Conservation (phyloP, 2,329 filamentous ascomycete species). For the Aureobasidium sp. region DNA sequence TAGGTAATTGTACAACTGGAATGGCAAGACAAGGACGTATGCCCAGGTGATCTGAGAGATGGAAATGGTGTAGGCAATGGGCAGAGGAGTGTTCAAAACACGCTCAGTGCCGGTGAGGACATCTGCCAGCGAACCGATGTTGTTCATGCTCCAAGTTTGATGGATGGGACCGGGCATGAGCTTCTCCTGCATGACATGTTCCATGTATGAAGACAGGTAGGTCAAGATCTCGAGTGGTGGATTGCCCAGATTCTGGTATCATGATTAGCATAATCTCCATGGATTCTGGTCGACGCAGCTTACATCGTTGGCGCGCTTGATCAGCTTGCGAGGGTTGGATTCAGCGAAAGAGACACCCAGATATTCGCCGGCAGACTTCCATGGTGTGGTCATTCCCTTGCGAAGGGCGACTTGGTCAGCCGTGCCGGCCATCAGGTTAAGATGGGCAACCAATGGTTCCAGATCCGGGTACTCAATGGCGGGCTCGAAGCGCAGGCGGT, state of each 20-base stretch:
- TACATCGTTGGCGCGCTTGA: conserved; percentile 59
- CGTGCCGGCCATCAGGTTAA: conserved; percentile 62
- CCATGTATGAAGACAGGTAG: conserved; percentile 60
- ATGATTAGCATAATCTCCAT: too few species aligned
- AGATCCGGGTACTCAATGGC: conserved; percentile 71
- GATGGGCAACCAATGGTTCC: conserved; percentile 58
- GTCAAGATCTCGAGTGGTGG: conserved; percentile 74
- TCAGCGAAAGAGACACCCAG: conserved; percentile 68
- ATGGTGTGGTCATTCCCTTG: conserved; percentile 19
- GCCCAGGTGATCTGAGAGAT: conserved; percentile 83
- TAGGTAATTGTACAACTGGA: conserved; percentile 61
- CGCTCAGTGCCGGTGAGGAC: conserved; percentile 65
- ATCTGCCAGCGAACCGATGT: conserved; percentile 58
- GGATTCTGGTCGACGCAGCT: too few species aligned
- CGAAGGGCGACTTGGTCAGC: conserved; percentile 40
- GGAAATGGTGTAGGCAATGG: conserved; percentile 73
- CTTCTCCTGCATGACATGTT: conserved; percentile 49
- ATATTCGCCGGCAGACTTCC: conserved; percentile 49
- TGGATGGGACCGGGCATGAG: conserved; percentile 42
- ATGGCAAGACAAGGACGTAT: conserved; percentile 72
- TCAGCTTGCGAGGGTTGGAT: conserved; percentile 67
- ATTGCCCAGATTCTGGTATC: conserved; percentile 57
- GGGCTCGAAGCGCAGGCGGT: conserved; percentile 76
- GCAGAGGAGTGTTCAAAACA: conserved; percentile 72
- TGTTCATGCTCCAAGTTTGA: neutral